Conservation (phyloP, 176 grass and related monocot species). For the Avena insularis region DNA sequence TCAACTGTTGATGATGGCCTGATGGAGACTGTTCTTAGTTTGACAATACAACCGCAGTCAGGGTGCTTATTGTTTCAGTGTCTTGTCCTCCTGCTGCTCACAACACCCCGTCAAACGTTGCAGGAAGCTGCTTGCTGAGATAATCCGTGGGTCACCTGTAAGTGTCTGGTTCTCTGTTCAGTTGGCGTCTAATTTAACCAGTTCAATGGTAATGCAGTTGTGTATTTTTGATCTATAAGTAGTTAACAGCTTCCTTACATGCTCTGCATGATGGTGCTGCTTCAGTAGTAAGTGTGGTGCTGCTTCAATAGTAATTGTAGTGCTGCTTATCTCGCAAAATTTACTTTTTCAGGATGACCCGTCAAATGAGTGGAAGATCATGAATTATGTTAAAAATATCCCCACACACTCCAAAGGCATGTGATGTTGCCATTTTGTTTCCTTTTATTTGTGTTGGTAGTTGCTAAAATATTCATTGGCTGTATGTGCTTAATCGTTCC, state of each 20-base stretch:
- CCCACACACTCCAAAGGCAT: conserved; percentile 77
- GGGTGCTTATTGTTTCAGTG: conserved; percentile 4
- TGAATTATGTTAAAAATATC: conserved; percentile 92
- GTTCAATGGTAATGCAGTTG: conserved; percentile 6
- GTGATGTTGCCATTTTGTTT: conserved; percentile 42
- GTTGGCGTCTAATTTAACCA: not conserved
- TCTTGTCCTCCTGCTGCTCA: conserved; percentile 44
- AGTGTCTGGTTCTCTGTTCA: conserved; percentile 38
- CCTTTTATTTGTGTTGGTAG: not conserved
- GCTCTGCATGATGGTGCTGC: not conserved
- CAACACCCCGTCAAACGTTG: conserved; percentile 80
- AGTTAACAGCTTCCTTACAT: conserved; percentile 11
- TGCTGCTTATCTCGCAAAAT: not conserved
- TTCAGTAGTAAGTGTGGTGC: not conserved
- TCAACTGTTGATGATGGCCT: conserved; percentile 31
- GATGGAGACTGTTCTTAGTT: conserved; percentile 27
- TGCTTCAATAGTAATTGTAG: not conserved
- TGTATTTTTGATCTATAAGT: conserved; percentile 34
- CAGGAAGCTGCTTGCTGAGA: conserved; percentile 90
- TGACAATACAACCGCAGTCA: not conserved
- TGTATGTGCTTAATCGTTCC: conserved; percentile 20
- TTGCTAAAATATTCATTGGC: conserved; percentile 20
- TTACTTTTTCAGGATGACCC: conserved; percentile 65
- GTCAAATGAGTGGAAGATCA: conserved; percentile 84
- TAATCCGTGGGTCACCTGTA: conserved; percentile 76